Conservation (phyloP, 2,329 filamentous ascomycete genomes). For the Arthrobotrys sinensis region DNA sequence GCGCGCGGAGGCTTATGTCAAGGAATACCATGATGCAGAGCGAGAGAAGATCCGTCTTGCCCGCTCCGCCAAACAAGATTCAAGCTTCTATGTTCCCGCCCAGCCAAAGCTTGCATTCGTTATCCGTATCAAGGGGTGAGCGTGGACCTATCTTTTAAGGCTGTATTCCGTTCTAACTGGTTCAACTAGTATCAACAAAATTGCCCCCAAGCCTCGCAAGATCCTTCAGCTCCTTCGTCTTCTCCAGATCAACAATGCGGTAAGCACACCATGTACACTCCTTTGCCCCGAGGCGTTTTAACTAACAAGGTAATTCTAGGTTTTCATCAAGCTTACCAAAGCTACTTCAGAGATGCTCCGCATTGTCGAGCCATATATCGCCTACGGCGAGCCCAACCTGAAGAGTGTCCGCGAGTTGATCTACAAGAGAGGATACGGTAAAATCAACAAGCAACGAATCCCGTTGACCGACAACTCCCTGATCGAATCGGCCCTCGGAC, state of each 20-base stretch:
- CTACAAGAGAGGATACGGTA: conserved; percentile 99
- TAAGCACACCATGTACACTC: conserved; percentile 9
- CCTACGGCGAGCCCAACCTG: conserved; percentile 99
- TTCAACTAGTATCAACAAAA: conserved; percentile 97
- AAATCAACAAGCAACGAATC: conserved; percentile 98
- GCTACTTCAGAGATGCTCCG: conserved; percentile 97
- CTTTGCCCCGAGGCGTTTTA: not conserved
- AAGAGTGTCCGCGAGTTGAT: conserved; percentile 99
- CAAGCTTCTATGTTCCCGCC: conserved; percentile 92
- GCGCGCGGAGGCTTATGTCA: conserved; percentile 99
- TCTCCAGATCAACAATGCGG: conserved; percentile 99
- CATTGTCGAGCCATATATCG: conserved; percentile 98
- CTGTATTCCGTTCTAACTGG: conserved; percentile 65
- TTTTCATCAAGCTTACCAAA: conserved; percentile 98
- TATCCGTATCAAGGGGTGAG: conserved; percentile 94
- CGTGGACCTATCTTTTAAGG: not conserved
- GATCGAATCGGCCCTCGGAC: conserved; percentile 95
- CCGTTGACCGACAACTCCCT: conserved; percentile 97
- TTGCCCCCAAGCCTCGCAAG: conserved; percentile 99
- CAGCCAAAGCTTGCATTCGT: conserved; percentile 98
- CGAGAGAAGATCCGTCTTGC: conserved; percentile 96
- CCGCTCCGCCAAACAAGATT: conserved; percentile 90
- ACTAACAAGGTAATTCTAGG: conserved; percentile 1
- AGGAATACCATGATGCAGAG: conserved; percentile 99
- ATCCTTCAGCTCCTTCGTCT: conserved; percentile 99